Base-by-base conservation (phyloP, 2,329 filamentous ascomycete species). In the Mycocentrospora acerina region DNA sequence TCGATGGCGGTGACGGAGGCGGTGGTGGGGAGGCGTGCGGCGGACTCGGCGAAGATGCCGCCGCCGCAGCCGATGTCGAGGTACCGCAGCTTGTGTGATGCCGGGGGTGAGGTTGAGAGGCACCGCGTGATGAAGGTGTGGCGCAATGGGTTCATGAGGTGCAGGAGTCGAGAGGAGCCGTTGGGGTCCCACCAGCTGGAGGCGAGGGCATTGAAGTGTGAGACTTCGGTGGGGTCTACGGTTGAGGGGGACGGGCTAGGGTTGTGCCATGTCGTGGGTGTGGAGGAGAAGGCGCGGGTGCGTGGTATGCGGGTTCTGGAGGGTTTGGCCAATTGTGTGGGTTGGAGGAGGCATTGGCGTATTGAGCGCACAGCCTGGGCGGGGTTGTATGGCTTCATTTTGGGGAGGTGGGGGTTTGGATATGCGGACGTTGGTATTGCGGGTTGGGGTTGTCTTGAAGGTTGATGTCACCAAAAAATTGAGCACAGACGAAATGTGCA, bases 181-280 rank as follows among this genome's bases (percentile, higher is more conserved):
- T 95, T 83, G 1, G 91, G 88, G 69, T 97, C 90, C 93, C 93
- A 98, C 93, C 93, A 98, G 58, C 85, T 85, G 51, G 87, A 88
- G 51, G 93, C 93, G 59, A 98, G 88, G 48, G 83, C 82, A 61
- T 90, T 90, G 79, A 98, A 98, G 74, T 98, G 93, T 13, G 86
- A 87, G 50, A 98, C 82, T 73, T 98, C 91, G 52, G 85, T 81
- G 36, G 87, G 80, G 59, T 94, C 94, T 69, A 98, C 63, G 14
- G 66, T 66, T 19, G 61, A 60, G 31, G 48, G 40, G 8, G 44
- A 14, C 19, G 51, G 39, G 25, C 46, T 39, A 27, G 48, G 49
- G 22, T 53, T 53, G 28, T 51, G 47, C 12, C 16, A 24, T 19
- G 48, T 32, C 12, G 51, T 24, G 16, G 46, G 38, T 28, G 41